A percentile compares a stretch with the other conserved stretches of the same genome.
Evolutionary conservation across 225 moss, liverwort and hornwort genomes (phyloP).

Genomic region (Sphagnum tenellum): DNA sequence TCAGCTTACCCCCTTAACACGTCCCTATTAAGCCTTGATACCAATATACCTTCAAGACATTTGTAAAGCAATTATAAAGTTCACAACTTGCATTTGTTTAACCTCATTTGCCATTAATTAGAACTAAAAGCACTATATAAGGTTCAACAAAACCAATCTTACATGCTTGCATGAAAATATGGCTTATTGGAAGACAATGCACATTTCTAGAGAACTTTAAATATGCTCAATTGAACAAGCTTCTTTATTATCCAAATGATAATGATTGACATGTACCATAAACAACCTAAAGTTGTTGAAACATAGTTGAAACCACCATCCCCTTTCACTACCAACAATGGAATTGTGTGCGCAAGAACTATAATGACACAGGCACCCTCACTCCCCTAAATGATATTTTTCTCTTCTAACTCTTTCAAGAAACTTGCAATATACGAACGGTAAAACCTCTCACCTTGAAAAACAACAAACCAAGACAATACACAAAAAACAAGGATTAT

Average conservation of each 20-base stretch:
- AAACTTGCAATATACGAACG: constrained; percentile 68
- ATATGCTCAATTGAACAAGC: too few species aligned
- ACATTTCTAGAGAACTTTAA: too few species aligned
- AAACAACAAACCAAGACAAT: background rate
- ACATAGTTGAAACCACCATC: constrained; percentile 96
- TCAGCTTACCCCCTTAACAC: too few species aligned
- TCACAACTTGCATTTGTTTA: too few species aligned
- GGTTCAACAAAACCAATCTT: too few species aligned
- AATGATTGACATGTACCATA: constrained; percentile 36
- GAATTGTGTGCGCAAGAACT: constrained; percentile 49
- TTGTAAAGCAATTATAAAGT: too few species aligned
- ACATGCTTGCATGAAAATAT: too few species aligned
- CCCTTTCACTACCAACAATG: constrained; percentile 72
- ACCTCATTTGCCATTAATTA: too few species aligned
- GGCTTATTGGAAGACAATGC: too few species aligned
- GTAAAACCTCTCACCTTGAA: constrained; percentile 79
- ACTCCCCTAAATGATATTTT: constrained; percentile 60
- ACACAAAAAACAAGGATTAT: too few species aligned
- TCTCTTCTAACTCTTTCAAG: constrained; percentile 31
- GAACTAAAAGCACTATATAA: too few species aligned
- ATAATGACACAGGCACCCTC: constrained; percentile 63
- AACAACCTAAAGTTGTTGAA: constrained; percentile 77
- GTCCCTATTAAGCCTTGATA: constrained; percentile 60
- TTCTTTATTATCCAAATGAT: too few species aligned
- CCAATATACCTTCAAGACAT: background rate